Evolutionary conservation across 208 protist species (phyloP), one percentile per base, ranked within the genome.

Genomic region (Trypanosoma congolense): DNA sequence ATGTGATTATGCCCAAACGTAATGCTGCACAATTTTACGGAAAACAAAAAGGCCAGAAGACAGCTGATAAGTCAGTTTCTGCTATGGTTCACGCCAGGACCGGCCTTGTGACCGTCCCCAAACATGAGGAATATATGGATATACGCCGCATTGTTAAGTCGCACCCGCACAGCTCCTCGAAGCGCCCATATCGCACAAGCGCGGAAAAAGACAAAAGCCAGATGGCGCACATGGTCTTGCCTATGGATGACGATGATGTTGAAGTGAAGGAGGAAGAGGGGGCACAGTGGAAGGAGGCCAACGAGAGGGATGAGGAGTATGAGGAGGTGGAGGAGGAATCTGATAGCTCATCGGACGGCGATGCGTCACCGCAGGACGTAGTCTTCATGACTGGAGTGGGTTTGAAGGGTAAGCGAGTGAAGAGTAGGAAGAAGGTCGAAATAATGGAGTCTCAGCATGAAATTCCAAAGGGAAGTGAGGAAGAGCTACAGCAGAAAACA

Each of bases 101-200:
- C 14, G 62, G 62, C 21, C 75, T 88, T 49, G 83, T 94, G 16
- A 91, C 87, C n/a, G 64, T 94, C 40, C 87, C 87, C 2, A 70
- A 77, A 3, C 80, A 91, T 58, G 70, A 65, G 22, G 87, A 94
- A 66, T 94, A 91, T 58, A 94, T 94, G 87, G 79, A 94, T 38
- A 79, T 94, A 40, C 89, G 90, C 52, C 77, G 76, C 49, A 62
- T 90, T 33, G 4, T 61, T 8, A 48, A 44, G 1, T 19, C 51
- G 0, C 28, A 31, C 2, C 24, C 45, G 22, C 28, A 49, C 35
- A 28, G 16, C 19, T 41, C n/a, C 16, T 38, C 36, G 41, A 49
- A 31, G 16, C 42, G 53, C 2, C 14, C 1, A 5, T 53, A 58
- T 21, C 26, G 26, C 24, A 43, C 33, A 1, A 22, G n/a, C 14